A percentile compares a stretch with the other conserved stretches of the same genome.
Conservation (phyloP, 768 basidiomycete species). For the Fistulinella prunicolor region DNA sequence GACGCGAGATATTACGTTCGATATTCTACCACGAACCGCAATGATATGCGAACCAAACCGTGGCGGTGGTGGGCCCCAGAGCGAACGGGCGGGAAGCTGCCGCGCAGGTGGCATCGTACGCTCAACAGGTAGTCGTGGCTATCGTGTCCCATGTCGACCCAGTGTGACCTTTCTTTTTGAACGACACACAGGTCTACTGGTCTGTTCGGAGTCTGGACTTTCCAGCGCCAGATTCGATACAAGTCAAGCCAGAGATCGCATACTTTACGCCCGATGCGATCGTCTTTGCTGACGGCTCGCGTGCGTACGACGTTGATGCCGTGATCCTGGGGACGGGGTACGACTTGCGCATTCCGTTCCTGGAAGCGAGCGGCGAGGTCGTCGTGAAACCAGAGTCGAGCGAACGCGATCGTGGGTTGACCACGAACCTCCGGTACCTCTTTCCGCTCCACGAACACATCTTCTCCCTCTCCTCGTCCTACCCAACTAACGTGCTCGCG, state of each 20-base stretch:
- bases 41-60: conserved; percentile 38
- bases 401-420: conserved; percentile 27
- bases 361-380: conserved; percentile 27
- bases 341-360: conserved; percentile 50
- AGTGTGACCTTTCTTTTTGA: not conserved
- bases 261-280: conserved; percentile 45
- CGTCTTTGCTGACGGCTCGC: conserved; percentile 47
- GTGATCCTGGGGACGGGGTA: conserved; percentile 58
- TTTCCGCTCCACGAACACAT: conserved; percentile 55
- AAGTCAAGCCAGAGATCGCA: conserved; percentile 43
- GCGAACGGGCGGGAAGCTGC: conserved; percentile 48
- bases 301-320: conserved; percentile 38
- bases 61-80: conserved; percentile 51
- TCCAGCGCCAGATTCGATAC: conserved; percentile 19
- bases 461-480: conserved; percentile 45
- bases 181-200: conserved; percentile 28
- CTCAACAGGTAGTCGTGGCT: conserved; percentile 39
- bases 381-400: conserved; percentile 17
- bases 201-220: conserved; percentile 33
- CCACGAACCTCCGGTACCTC: conserved; percentile 51
- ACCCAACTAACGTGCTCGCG: conserved; percentile 50
- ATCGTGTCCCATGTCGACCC: not conserved
- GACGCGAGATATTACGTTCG: conserved; percentile 48
- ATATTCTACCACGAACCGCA: conserved; percentile 51
- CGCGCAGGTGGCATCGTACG: conserved; percentile 38